phyloP scores from a whole-genome alignment of 108 stramenopile species.

The Pinguiococcus pyrenoidosus region DNA sequence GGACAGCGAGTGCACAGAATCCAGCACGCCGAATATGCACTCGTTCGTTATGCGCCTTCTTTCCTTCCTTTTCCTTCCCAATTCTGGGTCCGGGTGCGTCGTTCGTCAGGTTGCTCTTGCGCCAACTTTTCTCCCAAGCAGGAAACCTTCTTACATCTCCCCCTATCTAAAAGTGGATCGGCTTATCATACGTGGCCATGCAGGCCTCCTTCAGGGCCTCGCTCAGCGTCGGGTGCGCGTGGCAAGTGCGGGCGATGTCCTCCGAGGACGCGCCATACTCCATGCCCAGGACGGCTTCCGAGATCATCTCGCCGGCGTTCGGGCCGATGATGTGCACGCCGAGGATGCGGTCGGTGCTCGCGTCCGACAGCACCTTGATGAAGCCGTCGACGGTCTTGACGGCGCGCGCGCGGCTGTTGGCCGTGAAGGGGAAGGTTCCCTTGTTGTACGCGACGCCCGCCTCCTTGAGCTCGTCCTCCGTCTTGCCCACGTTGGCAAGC shows the following conservation, averaged over 20 bases:
- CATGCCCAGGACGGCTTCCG: constrained; percentile 95
- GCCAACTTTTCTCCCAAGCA: no score
- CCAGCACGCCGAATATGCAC: no score
- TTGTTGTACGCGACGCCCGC: constrained; percentile 75
- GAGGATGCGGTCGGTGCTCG: constrained; percentile 84
- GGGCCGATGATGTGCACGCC: constrained; percentile 98
- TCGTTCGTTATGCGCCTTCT: no score
- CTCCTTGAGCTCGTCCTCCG: constrained; percentile 97
- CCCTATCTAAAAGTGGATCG: constrained; percentile 93
- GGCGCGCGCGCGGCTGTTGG: constrained; percentile 86
- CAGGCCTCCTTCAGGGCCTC: constrained; percentile 99
- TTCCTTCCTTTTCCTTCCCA: no score
- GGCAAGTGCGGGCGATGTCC: constrained; percentile 98
- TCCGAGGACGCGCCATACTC: constrained; percentile 98
- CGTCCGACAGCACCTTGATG: constrained; percentile 93
- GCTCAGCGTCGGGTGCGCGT: constrained; percentile 94
- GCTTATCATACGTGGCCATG: constrained; percentile 96
- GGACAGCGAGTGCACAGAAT: no score
- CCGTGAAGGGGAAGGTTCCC: constrained; percentile 87
- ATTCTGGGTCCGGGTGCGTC: no score
- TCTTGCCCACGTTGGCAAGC: constrained; percentile 93
- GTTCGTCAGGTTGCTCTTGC: no score
- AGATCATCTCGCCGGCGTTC: constrained; percentile 99
- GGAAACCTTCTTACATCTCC: no score
- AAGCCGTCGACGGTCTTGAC: constrained; percentile 86